Conservation (phyloP, 2,329 filamentous ascomycete species). For the Penicillium fuscoglaucum region DNA sequence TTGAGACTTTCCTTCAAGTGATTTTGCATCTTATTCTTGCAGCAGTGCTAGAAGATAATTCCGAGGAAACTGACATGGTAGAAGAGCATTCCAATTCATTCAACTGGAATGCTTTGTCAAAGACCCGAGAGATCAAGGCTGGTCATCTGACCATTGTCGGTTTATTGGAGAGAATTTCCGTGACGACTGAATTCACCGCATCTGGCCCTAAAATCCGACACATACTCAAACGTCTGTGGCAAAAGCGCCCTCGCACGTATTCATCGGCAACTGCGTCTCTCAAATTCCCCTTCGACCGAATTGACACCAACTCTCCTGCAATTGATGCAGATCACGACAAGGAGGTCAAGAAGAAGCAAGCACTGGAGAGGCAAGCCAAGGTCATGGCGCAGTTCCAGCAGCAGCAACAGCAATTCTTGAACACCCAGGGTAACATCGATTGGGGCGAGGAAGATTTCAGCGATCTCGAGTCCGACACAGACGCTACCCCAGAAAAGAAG, state of each 20-base stretch:
- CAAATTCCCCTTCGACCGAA: conserved; percentile 69
- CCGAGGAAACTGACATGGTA: conserved; percentile 54
- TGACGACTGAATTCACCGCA: conserved; percentile 73
- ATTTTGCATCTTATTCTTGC: conserved; percentile 84
- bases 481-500: conserved; percentile 63
- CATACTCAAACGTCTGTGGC: conserved; percentile 79
- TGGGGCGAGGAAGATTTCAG: conserved; percentile 84
- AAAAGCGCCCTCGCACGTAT: conserved; percentile 75
- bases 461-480: conserved; percentile 55
- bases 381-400: conserved; percentile 99
- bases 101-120: conserved; percentile 67
- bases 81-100: conserved; percentile 63
- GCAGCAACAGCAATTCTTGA: conserved; percentile 92
- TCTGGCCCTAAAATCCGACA: conserved; percentile 82
- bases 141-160: conserved; percentile 53
- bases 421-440: conserved; percentile 81
- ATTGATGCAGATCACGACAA: conserved; percentile 59
- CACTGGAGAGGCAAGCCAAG: conserved; percentile 81
- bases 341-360: conserved; percentile 85
- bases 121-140: conserved; percentile 51
- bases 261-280: conserved; percentile 62
- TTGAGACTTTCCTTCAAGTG: conserved; percentile 90
- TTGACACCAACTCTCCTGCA: conserved; percentile 81
- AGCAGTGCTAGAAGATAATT: conserved; percentile 78
- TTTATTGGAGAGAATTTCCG: conserved; percentile 54